Conservation (phyloP, 2,329 filamentous ascomycete species). For the Epichloe sp. region DNA sequence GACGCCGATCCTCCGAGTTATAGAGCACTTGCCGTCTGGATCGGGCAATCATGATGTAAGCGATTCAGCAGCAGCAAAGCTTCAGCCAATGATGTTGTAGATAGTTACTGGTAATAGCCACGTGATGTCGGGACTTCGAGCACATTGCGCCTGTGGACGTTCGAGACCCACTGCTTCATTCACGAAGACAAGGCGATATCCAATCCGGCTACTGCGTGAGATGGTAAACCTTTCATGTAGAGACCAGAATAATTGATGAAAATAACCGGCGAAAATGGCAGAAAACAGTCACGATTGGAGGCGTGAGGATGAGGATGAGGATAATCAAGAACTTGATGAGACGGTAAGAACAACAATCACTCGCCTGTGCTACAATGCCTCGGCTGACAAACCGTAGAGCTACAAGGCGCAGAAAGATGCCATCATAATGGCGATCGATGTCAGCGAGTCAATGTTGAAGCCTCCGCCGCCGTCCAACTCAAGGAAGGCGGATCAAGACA, state of each 20-base stretch:
- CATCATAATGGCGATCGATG: slow-evolving; percentile 90
- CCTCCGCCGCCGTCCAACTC: slow-evolving; percentile 48
- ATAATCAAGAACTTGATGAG: slow-evolving; percentile 46
- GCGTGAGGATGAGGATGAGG: slow-evolving; percentile 52
- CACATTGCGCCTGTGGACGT: background rate
- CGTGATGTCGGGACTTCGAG: slow-evolving; percentile 13
- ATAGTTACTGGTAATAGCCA: slow-evolving; percentile 12
- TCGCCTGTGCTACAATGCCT: background rate
- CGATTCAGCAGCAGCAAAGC: accelerated
- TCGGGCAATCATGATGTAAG: slow-evolving; percentile 6
- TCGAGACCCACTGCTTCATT: slow-evolving; percentile 7
- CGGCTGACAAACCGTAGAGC: slow-evolving; percentile 35
- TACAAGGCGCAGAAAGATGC: slow-evolving; percentile 94
- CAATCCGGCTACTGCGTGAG: too few relatives aligned
- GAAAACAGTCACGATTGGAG: slow-evolving; percentile 29
- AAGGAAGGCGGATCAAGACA: slow-evolving; percentile 69
- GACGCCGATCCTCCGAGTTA: slow-evolving; percentile 1
- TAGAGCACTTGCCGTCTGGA: background rate
- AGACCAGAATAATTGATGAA: too few relatives aligned
- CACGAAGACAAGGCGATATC: background rate
- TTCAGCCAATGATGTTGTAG: slow-evolving; percentile 14
- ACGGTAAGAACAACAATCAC: slow-evolving; percentile 26
- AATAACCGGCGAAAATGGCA: slow-evolving; percentile 14
- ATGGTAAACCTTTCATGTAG: too few relatives aligned
- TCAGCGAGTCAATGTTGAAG: slow-evolving; percentile 77